Percentiles rank a stretch among this genome's conserved stretches.
Conservation (phyloP, 805 yeast genomes). For the Candida orba region DNA sequence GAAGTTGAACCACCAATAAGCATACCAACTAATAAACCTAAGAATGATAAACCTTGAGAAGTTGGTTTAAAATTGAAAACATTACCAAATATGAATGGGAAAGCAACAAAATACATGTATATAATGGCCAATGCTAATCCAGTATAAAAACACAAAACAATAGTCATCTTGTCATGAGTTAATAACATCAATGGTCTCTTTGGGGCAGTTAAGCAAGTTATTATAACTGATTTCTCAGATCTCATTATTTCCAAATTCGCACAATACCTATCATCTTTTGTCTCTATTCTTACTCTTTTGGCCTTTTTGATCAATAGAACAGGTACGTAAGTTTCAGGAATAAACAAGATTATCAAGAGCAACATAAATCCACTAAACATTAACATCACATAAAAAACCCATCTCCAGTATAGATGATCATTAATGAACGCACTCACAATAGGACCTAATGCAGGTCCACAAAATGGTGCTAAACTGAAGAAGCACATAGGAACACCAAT, state of each 20-base stretch:
- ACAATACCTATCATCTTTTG: slow-evolving; percentile 43
- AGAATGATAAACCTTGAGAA: slow-evolving; percentile 57
- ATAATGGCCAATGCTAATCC: slow-evolving; percentile 53
- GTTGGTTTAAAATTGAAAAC: slow-evolving; percentile 46
- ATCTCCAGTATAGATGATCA: slow-evolving; percentile 48
- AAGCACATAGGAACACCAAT: slow-evolving; percentile 67
- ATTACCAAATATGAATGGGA: slow-evolving; percentile 50
- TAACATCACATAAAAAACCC: slow-evolving; percentile 61
- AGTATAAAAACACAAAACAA: slow-evolving; percentile 45
- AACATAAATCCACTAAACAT: slow-evolving; percentile 57
- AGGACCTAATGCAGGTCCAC: slow-evolving; percentile 71
- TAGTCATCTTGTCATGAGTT: slow-evolving; percentile 47
- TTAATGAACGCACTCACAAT: slow-evolving; percentile 49
- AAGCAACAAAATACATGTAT: slow-evolving; percentile 59
- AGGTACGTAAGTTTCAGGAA: slow-evolving; percentile 63
- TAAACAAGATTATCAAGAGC: slow-evolving; percentile 34
- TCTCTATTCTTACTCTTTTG: slow-evolving; percentile 39
- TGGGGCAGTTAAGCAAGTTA: slow-evolving; percentile 38
- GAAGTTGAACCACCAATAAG: slow-evolving; percentile 38
- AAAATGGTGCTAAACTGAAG: slow-evolving; percentile 54
- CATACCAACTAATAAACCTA: slow-evolving; percentile 50
- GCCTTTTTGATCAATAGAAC: slow-evolving; percentile 47
- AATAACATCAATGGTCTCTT: slow-evolving; percentile 46
- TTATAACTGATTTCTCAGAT: slow-evolving; percentile 34
- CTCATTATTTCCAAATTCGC: slow-evolving; percentile 33